Percentiles rank a stretch among this genome's conserved stretches.
Evolutionary conservation across 805 yeast species (phyloP).

Genomic region (Komagataella mondaviorum): DNA sequence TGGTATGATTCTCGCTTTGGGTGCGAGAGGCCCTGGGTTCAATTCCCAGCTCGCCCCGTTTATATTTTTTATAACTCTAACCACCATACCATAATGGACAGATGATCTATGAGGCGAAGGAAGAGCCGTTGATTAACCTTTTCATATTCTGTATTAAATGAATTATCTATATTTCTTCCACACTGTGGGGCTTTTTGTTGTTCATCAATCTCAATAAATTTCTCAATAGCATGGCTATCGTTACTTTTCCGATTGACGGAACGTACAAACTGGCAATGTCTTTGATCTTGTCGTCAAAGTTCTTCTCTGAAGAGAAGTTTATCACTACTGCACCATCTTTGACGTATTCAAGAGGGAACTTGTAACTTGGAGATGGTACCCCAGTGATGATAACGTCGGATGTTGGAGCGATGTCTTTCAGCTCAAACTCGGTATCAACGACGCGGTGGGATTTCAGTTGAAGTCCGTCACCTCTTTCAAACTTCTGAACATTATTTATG

Average conservation of each 20-base stretch:
- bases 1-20: constrained; percentile 45
- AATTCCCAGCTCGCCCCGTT: constrained; percentile 23
- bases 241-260: constrained; percentile 93
- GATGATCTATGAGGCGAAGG: not conserved
- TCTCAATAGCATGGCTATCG: constrained; percentile 87
- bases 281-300: constrained; percentile 75
- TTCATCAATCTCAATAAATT: constrained; percentile 73
- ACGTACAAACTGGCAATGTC: constrained; percentile 82
- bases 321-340: constrained; percentile 84
- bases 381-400: constrained; percentile 96
- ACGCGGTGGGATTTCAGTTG: constrained; percentile 75
- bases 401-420: constrained; percentile 52
- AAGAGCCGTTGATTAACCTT: not conserved
- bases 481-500: constrained; percentile 74
- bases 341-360: constrained; percentile 72
- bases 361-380: constrained; percentile 74
- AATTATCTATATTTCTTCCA: not conserved
- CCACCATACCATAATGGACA: too few species aligned
- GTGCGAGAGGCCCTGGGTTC: constrained; percentile 43
- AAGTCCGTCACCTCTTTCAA: constrained; percentile 89
- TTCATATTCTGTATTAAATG: not conserved
- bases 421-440: constrained; percentile 33
- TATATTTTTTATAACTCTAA: constrained; percentile 7
- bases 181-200: constrained; percentile 26
- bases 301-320: constrained; percentile 81